Evolutionary conservation across 2,329 filamentous ascomycete genomes (phyloP).

Genomic region (Colletotrichum sp.): DNA sequence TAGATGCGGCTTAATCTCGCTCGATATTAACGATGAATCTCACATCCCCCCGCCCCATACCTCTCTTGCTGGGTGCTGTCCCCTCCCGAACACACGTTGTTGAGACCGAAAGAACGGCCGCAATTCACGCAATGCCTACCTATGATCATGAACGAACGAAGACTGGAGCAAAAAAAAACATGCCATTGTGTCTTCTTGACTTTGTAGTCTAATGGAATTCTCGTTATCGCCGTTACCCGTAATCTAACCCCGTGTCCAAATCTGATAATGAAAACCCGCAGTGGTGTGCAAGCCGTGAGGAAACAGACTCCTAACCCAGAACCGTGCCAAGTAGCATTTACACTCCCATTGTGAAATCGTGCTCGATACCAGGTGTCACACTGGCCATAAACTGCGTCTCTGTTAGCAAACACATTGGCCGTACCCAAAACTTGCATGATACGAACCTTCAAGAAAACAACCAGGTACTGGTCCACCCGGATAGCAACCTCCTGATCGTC

Average conservation of each 20-base stretch:
- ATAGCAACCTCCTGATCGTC: constrained; percentile 80
- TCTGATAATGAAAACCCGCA: neutral
- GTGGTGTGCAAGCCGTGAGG: neutral
- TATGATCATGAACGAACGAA: neutral
- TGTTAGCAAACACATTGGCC: constrained; percentile 26
- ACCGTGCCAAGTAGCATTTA: constrained; percentile 42
- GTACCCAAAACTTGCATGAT: neutral
- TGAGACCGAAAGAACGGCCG: neutral
- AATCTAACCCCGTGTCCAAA: constrained; percentile 12
- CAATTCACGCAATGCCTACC: neutral
- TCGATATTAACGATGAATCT: neutral
- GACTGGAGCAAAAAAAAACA: neutral
- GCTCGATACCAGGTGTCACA: constrained; percentile 95
- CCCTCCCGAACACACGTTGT: neutral
- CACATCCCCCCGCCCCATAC: neutral
- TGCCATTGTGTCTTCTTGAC: neutral
- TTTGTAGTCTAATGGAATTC: constrained; percentile 10
- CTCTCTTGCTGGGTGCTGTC: neutral
- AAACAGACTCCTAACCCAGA: neutral
- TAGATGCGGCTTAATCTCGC: neutral
- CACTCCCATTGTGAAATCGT: constrained; percentile 96
- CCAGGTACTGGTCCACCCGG: constrained; percentile 85
- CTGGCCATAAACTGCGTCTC: constrained; percentile 72
- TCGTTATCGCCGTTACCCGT: neutral
- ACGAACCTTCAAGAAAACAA: constrained; percentile 83